Percentiles rank a stretch among this genome's conserved stretches.
These are phyloP conservation scores for Flammula alnicola DNA, from an alignment of 1,284 basidiomycete species.

Conservation along the genomic window DNA sequence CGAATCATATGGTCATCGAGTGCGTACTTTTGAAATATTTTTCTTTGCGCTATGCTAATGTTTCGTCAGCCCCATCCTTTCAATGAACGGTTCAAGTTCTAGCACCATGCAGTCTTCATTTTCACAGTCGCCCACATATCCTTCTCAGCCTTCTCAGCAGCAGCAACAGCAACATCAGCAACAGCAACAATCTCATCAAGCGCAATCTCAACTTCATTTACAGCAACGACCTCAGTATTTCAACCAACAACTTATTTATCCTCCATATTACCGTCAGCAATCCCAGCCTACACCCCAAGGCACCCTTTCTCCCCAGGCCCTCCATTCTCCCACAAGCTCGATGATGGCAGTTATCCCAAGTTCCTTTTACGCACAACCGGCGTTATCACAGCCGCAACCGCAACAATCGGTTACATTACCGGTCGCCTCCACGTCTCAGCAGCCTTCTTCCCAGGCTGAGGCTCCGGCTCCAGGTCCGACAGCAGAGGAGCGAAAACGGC, in stretches of 20 bases:
- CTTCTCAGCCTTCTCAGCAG: constrained; percentile 19
- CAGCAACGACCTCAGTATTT: constrained; percentile 34
- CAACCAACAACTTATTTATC: constrained; percentile 34
- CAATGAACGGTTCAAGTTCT: constrained; percentile 38
- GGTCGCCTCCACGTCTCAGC: constrained; percentile 17
- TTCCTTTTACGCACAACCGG: constrained; percentile 33
- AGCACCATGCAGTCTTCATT: constrained; percentile 30
- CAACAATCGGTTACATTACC: constrained; percentile 10
- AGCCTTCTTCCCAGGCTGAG: no score
- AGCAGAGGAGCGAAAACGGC: constrained; percentile 48
- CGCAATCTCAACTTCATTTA: constrained; percentile 23
- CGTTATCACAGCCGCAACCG: constrained; percentile 11
- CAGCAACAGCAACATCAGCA: constrained; percentile 32
- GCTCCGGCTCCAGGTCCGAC: constrained; percentile 22
- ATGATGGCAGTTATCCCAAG: constrained; percentile 45
- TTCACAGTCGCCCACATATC: constrained; percentile 28
- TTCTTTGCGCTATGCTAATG: constrained; percentile 16
- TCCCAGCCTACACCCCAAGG: constrained; percentile 48
- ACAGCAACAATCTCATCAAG: constrained; percentile 10
- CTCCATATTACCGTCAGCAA: constrained; percentile 43
- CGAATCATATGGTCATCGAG: constrained; percentile 45
- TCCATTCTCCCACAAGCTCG: constrained; percentile 55
- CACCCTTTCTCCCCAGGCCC: constrained; percentile 68
- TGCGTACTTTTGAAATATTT: constrained; percentile 29
- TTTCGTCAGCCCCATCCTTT: constrained; percentile 34